Evolutionary conservation across 2,329 filamentous ascomycete species (phyloP).

Genomic region (Ascochyta rabiei): DNA sequence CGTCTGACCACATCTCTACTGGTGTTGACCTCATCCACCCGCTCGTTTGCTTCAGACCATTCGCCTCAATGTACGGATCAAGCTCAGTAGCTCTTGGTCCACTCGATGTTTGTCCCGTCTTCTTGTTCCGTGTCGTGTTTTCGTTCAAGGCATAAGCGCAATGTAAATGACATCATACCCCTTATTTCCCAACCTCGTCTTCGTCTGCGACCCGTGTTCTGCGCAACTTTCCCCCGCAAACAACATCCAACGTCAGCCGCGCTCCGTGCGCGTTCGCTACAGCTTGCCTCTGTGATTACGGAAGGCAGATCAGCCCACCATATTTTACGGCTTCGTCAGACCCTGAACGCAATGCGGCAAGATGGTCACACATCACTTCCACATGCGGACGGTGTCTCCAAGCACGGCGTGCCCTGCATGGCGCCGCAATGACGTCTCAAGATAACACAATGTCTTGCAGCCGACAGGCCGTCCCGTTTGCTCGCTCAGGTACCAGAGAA

Average conservation of each 20-base stretch:
- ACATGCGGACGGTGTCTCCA: constrained; percentile 3
- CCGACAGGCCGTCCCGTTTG: background rate
- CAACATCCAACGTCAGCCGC: background rate
- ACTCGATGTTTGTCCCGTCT: background rate
- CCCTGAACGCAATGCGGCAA: constrained; percentile 7
- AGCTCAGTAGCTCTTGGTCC: background rate
- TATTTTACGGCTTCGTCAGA: constrained; percentile 10
- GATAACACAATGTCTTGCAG: constrained; percentile 13
- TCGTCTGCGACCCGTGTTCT: constrained; percentile 1
- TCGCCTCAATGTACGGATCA: background rate
- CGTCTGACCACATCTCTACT: background rate
- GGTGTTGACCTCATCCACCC: background rate
- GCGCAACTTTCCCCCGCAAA: constrained; percentile 9
- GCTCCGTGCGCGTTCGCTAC: constrained; percentile 8
- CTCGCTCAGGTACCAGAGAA: constrained; percentile 1
- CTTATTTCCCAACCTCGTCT: background rate
- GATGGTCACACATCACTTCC: constrained; percentile 12
- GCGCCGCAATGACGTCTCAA: constrained; percentile 13
- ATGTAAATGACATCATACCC: background rate
- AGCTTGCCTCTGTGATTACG: constrained; percentile 2
- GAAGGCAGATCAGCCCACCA: constrained; percentile 13
- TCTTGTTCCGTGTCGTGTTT: constrained; percentile 1
- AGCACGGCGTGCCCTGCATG: constrained; percentile 8
- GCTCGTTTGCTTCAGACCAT: background rate
- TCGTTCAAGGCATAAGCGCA: constrained; percentile 1